A percentile compares a stretch with the other conserved stretches of the same genome.
These are phyloP conservation scores for Calonectria henricotiae DNA, from an alignment of 2,329 filamentous ascomycete species.

Conservation along the genomic window DNA sequence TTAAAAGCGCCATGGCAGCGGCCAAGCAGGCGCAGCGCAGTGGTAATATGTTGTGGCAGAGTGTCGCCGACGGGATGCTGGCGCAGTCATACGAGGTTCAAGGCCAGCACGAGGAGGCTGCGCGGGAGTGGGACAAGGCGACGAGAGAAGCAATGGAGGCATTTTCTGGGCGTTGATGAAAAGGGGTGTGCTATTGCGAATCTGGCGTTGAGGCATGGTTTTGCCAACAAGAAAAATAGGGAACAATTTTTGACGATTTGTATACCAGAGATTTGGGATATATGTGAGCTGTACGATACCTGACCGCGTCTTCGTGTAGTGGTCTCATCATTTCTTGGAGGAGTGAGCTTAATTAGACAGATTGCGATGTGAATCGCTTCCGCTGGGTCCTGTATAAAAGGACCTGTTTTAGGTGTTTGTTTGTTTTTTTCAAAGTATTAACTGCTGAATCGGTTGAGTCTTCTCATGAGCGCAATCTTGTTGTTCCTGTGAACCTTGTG, in stretches of 20 bases:
- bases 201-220: constrained; percentile 49
- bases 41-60: constrained; percentile 83
- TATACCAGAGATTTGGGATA: constrained; percentile 50
- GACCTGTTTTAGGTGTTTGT: constrained; percentile 5
- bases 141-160: constrained; percentile 63
- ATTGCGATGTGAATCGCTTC: constrained; percentile 34
- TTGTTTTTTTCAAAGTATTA: constrained; percentile 22
- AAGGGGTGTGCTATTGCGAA: constrained; percentile 38
- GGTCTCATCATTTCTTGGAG: constrained; percentile 39
- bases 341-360: constrained; percentile 36
- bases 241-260: constrained; percentile 50
- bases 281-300: constrained; percentile 51
- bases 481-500: constrained; percentile 22
- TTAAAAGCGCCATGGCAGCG: constrained; percentile 82
- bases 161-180: constrained; percentile 57
- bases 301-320: constrained; percentile 44
- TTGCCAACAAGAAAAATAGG: constrained; percentile 44
- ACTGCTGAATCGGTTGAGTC: constrained; percentile 34
- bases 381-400: constrained; percentile 14
- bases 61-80: constrained; percentile 85
- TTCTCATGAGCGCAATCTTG: constrained; percentile 22
- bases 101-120: constrained; percentile 70
- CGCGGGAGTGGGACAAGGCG: constrained; percentile 61
- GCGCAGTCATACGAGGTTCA: constrained; percentile 82
- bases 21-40: constrained; percentile 79